Base-by-base conservation (phyloP, 2,329 filamentous ascomycete species). In the Colletotrichum plurivorum region DNA sequence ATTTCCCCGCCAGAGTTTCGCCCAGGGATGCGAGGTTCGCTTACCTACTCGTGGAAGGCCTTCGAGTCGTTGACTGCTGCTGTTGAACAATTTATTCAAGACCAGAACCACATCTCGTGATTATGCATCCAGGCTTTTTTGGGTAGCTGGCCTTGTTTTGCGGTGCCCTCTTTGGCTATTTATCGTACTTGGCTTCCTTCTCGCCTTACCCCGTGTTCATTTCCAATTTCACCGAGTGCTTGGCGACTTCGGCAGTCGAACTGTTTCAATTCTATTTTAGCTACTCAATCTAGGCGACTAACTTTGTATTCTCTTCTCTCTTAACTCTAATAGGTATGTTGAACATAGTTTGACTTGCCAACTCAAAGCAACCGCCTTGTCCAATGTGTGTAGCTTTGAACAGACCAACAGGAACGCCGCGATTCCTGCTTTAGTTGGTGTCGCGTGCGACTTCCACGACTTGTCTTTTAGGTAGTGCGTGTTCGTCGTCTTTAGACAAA, bases 1-100 rank as follows among this genome's bases (percentile, higher is more conserved):
- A 55, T 25, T 36, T 15, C 9, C 53, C 48, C 54, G 25, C 13
- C 10, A 41, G 46, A 52, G 36, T 25, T 51, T 51, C 16, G 3
- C 15, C n/a, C 61, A 63, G 41, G 52, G 61, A 57, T 63, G 16
- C 4, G 3, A 5, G 43, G 52, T n/a, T 63, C 52, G 61, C 41
- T 48, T 63, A 31, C 25, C 10, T 27, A 36, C 48, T 57, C 41
- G n/a, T 20, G 9, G 20, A 45, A 60, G 18, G 45, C 45, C 15
- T 5, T 51, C 45, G 18, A 60, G 27, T 41, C 31, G 45, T 5
- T 18, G 18, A 22, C 25, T 27, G 12, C 13, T 41, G 57, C 27
- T 41, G 45, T n/a, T 12, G 1, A 22, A 60, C 57, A 60, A 49
- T 51, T 4, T 60, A 60, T 41, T 25, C 46, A 60, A 60, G n/a